Conservation (phyloP, 208 protist species). For the Strigomonas culicis region DNA sequence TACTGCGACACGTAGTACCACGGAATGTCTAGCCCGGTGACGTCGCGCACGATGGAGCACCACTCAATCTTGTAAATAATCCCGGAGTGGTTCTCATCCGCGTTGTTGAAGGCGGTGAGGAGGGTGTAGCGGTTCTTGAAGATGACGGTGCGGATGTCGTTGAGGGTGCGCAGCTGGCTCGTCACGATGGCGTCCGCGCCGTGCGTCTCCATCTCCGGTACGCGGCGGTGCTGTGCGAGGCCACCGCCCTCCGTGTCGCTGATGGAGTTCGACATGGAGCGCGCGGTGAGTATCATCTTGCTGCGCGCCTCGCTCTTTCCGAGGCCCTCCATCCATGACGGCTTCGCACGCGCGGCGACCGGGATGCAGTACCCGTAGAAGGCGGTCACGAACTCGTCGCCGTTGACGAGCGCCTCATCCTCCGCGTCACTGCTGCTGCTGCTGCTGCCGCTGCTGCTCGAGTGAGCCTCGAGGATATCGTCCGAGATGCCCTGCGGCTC, state of each 20-base stretch:
- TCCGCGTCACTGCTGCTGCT: not conserved
- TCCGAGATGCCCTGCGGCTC: not conserved
- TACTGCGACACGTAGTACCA: constrained; percentile 87
- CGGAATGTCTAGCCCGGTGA: constrained; percentile 70
- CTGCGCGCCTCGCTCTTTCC: too few relatives aligned
- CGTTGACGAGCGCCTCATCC: not conserved
- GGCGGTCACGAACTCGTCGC: constrained; percentile 9
- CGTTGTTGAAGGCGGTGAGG: constrained; percentile 64
- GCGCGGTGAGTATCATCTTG: too few relatives aligned
- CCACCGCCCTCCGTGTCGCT: not conserved
- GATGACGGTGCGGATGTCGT: constrained; percentile 62
- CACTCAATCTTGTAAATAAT: constrained; percentile 86
- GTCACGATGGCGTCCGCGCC: not conserved
- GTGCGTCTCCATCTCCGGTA: not conserved
- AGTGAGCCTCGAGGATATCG: not conserved
- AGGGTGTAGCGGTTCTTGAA: constrained; percentile 74
- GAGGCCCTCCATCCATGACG: too few relatives aligned
- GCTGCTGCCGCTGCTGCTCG: not conserved
- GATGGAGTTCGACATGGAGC: not conserved
- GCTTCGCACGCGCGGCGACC: not conserved
- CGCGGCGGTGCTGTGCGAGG: too few relatives aligned
- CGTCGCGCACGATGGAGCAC: constrained; percentile 64
- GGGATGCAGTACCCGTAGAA: constrained; percentile 12
- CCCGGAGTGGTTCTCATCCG: constrained; percentile 61
- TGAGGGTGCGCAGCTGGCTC: constrained; percentile 45